Evolutionary conservation across 176 grass and related monocot species (phyloP), one percentile per base, ranked within the genome.

Genomic region (Zoysia pacifica): DNA sequence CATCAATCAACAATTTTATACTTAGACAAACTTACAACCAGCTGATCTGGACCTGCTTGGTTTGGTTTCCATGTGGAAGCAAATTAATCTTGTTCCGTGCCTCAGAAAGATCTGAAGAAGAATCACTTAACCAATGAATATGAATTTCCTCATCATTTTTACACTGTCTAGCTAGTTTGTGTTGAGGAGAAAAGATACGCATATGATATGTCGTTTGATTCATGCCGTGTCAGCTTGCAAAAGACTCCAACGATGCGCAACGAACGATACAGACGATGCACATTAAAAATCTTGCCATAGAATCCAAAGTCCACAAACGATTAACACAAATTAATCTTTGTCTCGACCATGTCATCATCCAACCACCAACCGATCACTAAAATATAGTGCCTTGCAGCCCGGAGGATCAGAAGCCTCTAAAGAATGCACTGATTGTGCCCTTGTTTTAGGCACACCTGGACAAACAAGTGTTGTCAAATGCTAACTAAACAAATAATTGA

Each of bases 391-490:
- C 79, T 82, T 84, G 68, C 72, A 68, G 62, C 20, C 72, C 74
- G 60, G 61, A 73, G 83, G 83, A 55, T 79, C 81, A 90, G 83
- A 90, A 86, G 49, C 46, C 52, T 86, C 87, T 78, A 69, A 74
- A 74, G 15, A 82, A 86, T 15, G 46, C 79, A 82, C 62, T 82
- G 78, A 86, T 89, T 89, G 74, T 78, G 74, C 53, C 11, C 69
- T 73, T 86, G 72, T 86, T 90, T 82, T 79, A 86, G 28, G 39
- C 65, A 62, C 78, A 78, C 87, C 83, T 89, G 62, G 74, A 90
- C 83, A 86, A 90, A 68, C 67, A 69, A 58, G 87, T 82, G 73
- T 74, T 82, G 77, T 82, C 79, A 90, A 28, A 90, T 90, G 68
- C 43, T 74, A 67, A 69, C 44, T 90, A 86, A 86, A 82, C 52